Base-by-base conservation (phyloP, 805 yeast genomes). In the Metschnikowia dekortorum region DNA sequence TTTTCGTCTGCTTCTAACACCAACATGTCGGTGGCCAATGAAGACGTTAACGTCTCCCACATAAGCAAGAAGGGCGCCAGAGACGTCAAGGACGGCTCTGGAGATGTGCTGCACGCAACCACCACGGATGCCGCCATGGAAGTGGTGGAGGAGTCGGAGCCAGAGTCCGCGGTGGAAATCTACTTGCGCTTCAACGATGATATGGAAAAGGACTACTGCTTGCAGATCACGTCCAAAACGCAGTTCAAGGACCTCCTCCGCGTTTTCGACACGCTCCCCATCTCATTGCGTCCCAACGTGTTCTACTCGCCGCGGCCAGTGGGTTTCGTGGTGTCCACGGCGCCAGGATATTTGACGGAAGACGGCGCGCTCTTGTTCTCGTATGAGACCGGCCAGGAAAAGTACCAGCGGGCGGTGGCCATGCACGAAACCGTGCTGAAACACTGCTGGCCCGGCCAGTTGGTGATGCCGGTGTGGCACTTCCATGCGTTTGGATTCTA, bases 151-250 rank as follows among this genome's bases (percentile, higher is more conserved):
- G 39, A 43, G n/a, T 35, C 39, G 9, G 39, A 22, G 31, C 46
- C 49, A 3, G 55, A 47, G 32, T 48, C 59, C 22, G 47, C 58
- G 22, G 54, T 73, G 46, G 86, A 81, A 55, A 62, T 79, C 37
- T 90, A 82, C 70, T 68, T 94, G 56, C 85, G 99, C 52, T 82
- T 92, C 78, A 89, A 88, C 64, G 85, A 81, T 51, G 96, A 91
- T 62, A 67, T 72, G 44, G 97, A 89, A 61, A 86, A 86, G 66
- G 99, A 92, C 66, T 91, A 89, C 69, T 88, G 96, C 60, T 89
- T 92, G 72, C 84, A 81, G 57, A 80, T 90, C n/a, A 74, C 78
- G 26, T 69, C 80, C 16, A 73, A 74, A 30, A 79, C 82, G 48
- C 79, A 82, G 6, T 83, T 91, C 57, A 68, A 74, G 18, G 81